These are phyloP conservation scores for Litchi chinensis DNA, from an alignment of 345 rosid genomes.

Conservation along the genomic window DNA sequence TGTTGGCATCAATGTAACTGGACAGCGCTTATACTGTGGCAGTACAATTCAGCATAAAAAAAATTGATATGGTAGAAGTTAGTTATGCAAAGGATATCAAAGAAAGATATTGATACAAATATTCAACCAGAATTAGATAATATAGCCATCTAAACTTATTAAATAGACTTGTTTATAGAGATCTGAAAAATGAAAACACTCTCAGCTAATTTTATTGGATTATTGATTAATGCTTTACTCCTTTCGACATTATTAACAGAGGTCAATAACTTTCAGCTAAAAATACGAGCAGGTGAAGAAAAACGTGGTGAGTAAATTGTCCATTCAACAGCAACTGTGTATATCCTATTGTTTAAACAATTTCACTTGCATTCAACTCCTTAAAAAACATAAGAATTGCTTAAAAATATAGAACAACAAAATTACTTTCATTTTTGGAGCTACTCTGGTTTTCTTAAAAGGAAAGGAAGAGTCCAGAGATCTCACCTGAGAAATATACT, in stretches of 20 bases:
- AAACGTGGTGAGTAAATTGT: not conserved
- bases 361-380: not conserved
- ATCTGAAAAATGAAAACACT: not conserved
- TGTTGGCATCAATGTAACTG: conserved; percentile 79
- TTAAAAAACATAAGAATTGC: not conserved
- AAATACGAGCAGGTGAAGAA: not conserved
- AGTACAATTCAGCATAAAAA: not conserved
- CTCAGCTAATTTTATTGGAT: not conserved
- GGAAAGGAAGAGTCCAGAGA: conserved; percentile 14
- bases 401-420: no score
- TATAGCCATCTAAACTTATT: no score
- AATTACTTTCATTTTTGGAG: not conserved
- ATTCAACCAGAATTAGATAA: not conserved
- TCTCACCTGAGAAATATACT: conserved; percentile 84
- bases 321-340: not conserved
- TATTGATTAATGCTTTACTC: not conserved
- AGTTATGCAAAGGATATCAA: conserved; percentile 1
- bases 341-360: not conserved
- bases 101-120: not conserved
- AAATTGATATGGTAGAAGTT: not conserved
- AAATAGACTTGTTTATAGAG: not conserved
- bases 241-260: not conserved
- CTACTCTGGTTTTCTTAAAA: not conserved
- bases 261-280: not conserved
- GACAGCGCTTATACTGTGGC: conserved; percentile 88